A percentile compares a stretch with the other conserved stretches of the same genome.
These are phyloP conservation scores for Spirogloea muscicola DNA, from an alignment of 139 green algal species.

Conservation along the genomic window DNA sequence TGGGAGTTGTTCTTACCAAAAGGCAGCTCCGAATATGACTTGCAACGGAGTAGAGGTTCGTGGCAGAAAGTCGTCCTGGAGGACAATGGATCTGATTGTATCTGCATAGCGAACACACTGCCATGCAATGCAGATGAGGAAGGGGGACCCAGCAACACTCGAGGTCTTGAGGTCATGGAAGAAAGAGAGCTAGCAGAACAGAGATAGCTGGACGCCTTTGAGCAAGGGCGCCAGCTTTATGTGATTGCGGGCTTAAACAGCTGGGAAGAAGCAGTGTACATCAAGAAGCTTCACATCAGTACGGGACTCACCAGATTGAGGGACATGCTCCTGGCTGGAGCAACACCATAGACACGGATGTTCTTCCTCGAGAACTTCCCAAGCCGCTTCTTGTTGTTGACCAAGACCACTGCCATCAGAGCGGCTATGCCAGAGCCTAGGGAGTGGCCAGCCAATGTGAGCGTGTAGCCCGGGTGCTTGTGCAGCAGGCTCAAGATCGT, in stretches of 20 bases:
- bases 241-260: too few relatives aligned
- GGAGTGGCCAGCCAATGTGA: slow-evolving; percentile 28
- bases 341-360: slow-evolving; percentile 21
- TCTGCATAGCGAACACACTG: slow-evolving; percentile 25
- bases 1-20: slow-evolving; percentile 16
- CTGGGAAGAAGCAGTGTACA: too few relatives aligned
- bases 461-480: slow-evolving; percentile 19
- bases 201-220: too few relatives aligned
- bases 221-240: too few relatives aligned
- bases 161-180: too few relatives aligned
- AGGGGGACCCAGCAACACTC: too few relatives aligned
- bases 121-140: too few relatives aligned
- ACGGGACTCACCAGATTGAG: slow-evolving; percentile 36
- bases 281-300: too few relatives aligned
- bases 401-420: slow-evolving; percentile 29
- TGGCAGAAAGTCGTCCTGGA: slow-evolving; percentile 43
- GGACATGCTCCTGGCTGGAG: slow-evolving; percentile 17
- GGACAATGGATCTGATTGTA: slow-evolving; percentile 26
- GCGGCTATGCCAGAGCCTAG: slow-evolving; percentile 24
- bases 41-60: slow-evolving; percentile 23
- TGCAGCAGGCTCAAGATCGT: neutral
- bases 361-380: neutral
- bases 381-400: neutral
- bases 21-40: slow-evolving; percentile 17
- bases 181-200: too few relatives aligned